Evolutionary conservation across 257 asterid species (phyloP).

Genomic region (Solanum sitiens): DNA sequence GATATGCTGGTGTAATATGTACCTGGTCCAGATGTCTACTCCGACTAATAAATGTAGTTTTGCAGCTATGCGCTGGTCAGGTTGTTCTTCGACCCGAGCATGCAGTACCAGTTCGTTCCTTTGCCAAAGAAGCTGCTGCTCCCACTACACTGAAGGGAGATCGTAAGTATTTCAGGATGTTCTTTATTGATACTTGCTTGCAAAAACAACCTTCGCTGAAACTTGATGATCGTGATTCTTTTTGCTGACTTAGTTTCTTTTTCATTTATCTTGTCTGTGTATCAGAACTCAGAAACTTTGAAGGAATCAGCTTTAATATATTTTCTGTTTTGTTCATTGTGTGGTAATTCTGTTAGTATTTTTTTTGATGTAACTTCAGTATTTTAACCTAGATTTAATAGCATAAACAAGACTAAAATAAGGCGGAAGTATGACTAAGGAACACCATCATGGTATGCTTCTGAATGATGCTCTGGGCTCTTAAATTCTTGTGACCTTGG

Average conservation of each 20-base stretch:
- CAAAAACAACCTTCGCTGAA: not conserved
- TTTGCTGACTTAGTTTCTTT: not conserved
- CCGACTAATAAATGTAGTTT: not conserved
- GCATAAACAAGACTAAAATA: not conserved
- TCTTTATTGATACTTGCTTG: not conserved
- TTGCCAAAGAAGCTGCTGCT: conserved; percentile 69
- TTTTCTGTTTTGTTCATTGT: not conserved
- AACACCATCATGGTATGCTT: not conserved
- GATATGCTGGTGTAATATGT: not conserved
- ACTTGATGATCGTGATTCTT: not conserved
- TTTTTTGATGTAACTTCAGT: not conserved
- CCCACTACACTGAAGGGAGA: conserved; percentile 66
- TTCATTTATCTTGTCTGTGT: not conserved
- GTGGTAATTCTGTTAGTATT: not conserved
- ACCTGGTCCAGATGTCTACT: not conserved
- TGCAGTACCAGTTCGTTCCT: conserved; percentile 53
- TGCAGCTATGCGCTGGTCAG: conserved; percentile 38
- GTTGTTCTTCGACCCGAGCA: conserved; percentile 42
- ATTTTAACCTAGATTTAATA: not conserved
- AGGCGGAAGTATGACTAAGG: not conserved
- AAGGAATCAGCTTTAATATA: not conserved
- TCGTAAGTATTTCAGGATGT: conserved; percentile 40
- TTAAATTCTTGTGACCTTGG: not conserved
- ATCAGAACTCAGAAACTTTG: not conserved
- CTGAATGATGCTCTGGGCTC: not conserved